These are phyloP conservation scores for Puccinia triticina DNA, from an alignment of 1,284 basidiomycete genomes.

Conservation along the genomic window DNA sequence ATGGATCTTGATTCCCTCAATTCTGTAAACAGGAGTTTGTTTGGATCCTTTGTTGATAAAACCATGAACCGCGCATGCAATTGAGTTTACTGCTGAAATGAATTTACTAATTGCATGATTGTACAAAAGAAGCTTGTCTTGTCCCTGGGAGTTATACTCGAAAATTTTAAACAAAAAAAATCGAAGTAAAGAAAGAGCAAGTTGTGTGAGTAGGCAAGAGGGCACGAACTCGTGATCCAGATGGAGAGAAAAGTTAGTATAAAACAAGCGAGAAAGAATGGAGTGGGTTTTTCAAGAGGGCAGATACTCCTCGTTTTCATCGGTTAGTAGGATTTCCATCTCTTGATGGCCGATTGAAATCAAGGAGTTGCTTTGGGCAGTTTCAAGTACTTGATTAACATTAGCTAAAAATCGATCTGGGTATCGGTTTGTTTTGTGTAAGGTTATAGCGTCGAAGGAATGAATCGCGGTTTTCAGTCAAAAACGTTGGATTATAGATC, in stretches of 20 bases:
- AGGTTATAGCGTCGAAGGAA: neutral
- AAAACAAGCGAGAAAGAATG: constrained; percentile 4
- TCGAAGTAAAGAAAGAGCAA: neutral
- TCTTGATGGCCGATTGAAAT: constrained; percentile 31
- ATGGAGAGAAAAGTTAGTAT: neutral
- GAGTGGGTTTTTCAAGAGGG: neutral
- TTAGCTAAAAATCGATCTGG: constrained; percentile 22
- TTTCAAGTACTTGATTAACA: constrained; percentile 39
- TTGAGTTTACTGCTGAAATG: no score
- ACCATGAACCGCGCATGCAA: no score
- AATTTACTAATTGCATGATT: neutral
- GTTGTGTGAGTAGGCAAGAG: neutral
- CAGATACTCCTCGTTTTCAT: constrained; percentile 33
- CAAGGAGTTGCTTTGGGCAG: constrained; percentile 21
- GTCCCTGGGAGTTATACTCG: neutral
- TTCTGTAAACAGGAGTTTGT: no score
- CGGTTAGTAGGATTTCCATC: constrained; percentile 20
- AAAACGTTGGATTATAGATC: neutral
- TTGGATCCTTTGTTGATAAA: no score
- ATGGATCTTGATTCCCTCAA: no score
- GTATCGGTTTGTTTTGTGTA: neutral
- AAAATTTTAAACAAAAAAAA: neutral
- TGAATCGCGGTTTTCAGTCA: neutral
- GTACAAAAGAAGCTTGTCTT: neutral
- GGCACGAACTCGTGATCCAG: neutral